These are phyloP conservation scores for Monosporozyma servazzii DNA, from an alignment of 805 yeast species.

Conservation along the genomic window DNA sequence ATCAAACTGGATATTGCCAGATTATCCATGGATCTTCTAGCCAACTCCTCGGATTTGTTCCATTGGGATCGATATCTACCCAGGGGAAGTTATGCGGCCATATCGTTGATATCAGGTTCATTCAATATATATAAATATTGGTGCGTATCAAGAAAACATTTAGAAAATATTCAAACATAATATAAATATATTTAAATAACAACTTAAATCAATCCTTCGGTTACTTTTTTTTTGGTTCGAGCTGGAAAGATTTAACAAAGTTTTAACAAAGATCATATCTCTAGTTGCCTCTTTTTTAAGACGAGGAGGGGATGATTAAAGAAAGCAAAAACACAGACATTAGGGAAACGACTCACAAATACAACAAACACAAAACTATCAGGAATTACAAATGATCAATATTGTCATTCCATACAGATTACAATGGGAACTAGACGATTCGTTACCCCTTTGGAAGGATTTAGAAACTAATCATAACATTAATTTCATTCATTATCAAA, in stretches of 20 bases:
- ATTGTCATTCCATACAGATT: conserved; percentile 26
- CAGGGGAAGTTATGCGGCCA: conserved; percentile 22
- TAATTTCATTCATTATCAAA: conserved; percentile 31
- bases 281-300: too few relatives aligned
- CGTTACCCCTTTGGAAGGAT: conserved; percentile 37
- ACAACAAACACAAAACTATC: too few relatives aligned
- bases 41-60: conserved; percentile 36
- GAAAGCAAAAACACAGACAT: too few relatives aligned
- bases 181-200: neutral
- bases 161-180: neutral
- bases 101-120: conserved; percentile 24
- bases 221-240: neutral
- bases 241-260: too few relatives aligned
- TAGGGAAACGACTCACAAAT: too few relatives aligned
- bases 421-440: conserved; percentile 38
- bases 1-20: conserved; percentile 33
- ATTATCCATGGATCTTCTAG: conserved; percentile 38
- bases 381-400: neutral
- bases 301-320: too few relatives aligned
- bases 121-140: conserved; percentile 24
- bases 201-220: neutral
- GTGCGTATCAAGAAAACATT: conserved; percentile 12
- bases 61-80: conserved; percentile 27
- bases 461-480: conserved; percentile 32
- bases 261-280: too few relatives aligned